Conservation (phyloP, 1,139 yeast species). For the Sporopachydermia cereana region DNA sequence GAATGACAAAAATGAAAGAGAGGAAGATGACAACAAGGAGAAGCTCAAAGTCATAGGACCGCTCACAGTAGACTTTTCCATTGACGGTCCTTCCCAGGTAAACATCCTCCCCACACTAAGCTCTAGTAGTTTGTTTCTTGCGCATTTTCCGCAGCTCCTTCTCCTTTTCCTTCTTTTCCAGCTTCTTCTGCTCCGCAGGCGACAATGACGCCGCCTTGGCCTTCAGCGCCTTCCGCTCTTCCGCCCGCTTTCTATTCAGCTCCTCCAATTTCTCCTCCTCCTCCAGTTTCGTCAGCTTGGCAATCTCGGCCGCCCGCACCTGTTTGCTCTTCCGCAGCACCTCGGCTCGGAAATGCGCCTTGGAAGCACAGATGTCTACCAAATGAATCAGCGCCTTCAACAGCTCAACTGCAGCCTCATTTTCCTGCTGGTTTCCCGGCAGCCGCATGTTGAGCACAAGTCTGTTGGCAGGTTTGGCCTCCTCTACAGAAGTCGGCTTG, state of each 20-base stretch:
- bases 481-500: constrained; percentile 43
- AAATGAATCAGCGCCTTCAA: constrained; percentile 40
- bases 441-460: constrained; percentile 40
- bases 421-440: constrained; percentile 35
- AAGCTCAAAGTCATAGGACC: too few species aligned
- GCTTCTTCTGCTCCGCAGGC: constrained; percentile 51
- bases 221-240: constrained; percentile 47
- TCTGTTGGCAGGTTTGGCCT: constrained; percentile 43
- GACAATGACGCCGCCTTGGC: constrained; percentile 45
- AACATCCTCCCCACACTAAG: constrained; percentile 15
- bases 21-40: too few species aligned
- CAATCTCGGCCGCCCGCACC: constrained; percentile 58
- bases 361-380: constrained; percentile 40
- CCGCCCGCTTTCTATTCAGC: constrained; percentile 54
- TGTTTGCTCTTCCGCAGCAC: constrained; percentile 62
- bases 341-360: constrained; percentile 42
- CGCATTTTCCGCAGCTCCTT: constrained; percentile 41
- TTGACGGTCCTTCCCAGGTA: too few species aligned
- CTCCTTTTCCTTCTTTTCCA: constrained; percentile 59
- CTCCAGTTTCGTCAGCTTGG: constrained; percentile 44
- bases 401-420: constrained; percentile 36
- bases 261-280: constrained; percentile 61
- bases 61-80: too few species aligned
- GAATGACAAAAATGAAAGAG: too few species aligned
- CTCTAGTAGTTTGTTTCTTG: constrained; percentile 32